A percentile compares a stretch with the other conserved stretches of the same genome.
Evolutionary conservation across 75 land plant genomes (phyloP).

Genomic region (Cupressus sempervirens): DNA sequence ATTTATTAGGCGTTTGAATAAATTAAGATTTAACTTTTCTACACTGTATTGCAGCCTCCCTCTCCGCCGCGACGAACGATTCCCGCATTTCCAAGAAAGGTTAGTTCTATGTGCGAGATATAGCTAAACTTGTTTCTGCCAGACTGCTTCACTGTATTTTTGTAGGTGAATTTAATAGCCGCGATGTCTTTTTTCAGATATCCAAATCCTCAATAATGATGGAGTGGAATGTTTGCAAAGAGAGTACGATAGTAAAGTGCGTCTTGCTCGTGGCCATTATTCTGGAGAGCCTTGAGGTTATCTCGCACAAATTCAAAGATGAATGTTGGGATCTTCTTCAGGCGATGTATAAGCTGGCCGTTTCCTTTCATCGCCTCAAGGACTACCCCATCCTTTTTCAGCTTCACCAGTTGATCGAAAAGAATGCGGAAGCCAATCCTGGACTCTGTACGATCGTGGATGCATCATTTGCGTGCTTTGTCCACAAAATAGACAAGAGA

Average conservation of each 20-base stretch:
- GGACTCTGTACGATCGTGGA: neutral
- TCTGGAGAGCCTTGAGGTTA: neutral
- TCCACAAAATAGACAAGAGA: neutral
- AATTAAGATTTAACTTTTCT: neutral
- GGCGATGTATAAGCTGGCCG: neutral
- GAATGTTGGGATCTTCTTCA: neutral
- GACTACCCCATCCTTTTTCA: neutral
- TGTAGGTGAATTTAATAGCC: neutral
- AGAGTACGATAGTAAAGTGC: neutral
- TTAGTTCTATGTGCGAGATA: neutral
- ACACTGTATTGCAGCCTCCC: neutral
- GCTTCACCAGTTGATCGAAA: neutral
- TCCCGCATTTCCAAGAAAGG: neutral
- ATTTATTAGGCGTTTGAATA: neutral
- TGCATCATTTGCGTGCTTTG: slow-evolving; percentile 1
- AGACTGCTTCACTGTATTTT: neutral
- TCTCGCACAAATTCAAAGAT: neutral
- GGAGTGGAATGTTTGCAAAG: neutral
- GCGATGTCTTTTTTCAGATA: neutral
- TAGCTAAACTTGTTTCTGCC: neutral
- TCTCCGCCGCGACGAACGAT: neutral
- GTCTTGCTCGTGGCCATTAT: neutral
- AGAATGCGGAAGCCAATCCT: neutral
- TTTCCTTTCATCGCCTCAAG: neutral
- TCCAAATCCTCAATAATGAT: neutral